Evolutionary conservation across 129 eudicot species (phyloP).

Genomic region (Saposhnikovia divaricata): DNA sequence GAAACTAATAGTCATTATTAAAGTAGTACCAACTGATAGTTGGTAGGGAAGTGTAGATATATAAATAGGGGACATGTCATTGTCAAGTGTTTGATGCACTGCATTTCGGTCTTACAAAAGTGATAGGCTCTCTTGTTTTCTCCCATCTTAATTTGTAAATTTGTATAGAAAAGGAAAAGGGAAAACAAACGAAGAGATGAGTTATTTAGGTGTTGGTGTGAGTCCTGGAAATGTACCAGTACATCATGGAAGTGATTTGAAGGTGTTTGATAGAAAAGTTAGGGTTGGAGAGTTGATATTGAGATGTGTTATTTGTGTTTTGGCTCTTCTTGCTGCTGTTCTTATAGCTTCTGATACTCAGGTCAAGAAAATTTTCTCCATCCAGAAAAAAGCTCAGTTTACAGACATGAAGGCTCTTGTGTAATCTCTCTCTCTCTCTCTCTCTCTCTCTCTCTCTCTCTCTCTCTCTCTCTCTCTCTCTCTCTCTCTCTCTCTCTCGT

Average conservation of each 20-base stretch:
- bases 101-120: no score
- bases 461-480: no score
- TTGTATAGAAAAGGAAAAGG: not conserved
- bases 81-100: no score
- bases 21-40: no score
- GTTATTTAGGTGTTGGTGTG: constrained; percentile 63
- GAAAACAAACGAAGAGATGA: constrained; percentile 18
- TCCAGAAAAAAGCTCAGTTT: constrained; percentile 57
- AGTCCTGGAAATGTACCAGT: constrained; percentile 67
- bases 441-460: no score
- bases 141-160: no score
- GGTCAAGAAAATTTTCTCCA: constrained; percentile 52
- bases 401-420: constrained; percentile 78
- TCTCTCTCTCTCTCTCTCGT: not conserved
- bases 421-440: constrained; percentile 18
- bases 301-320: constrained; percentile 46
- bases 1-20: no score
- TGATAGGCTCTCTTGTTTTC: no score
- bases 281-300: constrained; percentile 52
- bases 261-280: constrained; percentile 51
- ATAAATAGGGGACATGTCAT: no score
- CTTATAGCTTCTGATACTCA: constrained; percentile 68
- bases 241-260: constrained; percentile 41
- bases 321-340: constrained; percentile 53
- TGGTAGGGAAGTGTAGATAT: no score